phyloP scores from a whole-genome alignment of 768 basidiomycete genomes.

The Podaxis rugospora region DNA sequence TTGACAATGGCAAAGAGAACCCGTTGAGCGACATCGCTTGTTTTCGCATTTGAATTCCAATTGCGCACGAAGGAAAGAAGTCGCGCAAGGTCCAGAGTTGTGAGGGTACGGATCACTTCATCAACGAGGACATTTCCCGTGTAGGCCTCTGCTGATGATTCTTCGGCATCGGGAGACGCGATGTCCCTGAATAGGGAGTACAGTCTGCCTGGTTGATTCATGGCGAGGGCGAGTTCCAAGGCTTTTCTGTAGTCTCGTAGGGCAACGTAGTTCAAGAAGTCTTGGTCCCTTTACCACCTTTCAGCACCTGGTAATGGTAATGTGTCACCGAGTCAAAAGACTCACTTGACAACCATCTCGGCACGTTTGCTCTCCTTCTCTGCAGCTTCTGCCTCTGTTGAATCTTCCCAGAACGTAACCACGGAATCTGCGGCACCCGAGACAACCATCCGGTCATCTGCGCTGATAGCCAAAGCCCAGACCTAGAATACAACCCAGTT shows the following conservation, averaged over 20 bases:
- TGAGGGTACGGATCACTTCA: conserved; percentile 71
- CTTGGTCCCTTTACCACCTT: conserved; percentile 79
- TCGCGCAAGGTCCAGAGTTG: conserved; percentile 69
- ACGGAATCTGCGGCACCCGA: conserved; percentile 96
- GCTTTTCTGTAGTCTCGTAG: conserved; percentile 89
- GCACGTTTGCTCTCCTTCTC: conserved; percentile 73
- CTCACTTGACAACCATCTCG: conserved; percentile 78
- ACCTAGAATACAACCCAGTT: conserved; percentile 47
- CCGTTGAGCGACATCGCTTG: conserved; percentile 78
- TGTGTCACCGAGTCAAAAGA: conserved; percentile 8
- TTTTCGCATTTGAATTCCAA: conserved; percentile 96
- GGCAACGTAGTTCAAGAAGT: conserved; percentile 85
- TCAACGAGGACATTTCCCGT: conserved; percentile 78
- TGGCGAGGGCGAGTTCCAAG: conserved; percentile 85
- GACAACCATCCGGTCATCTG: conserved; percentile 79
- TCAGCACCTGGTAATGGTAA: conserved; percentile 6
- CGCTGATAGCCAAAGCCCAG: conserved; percentile 89
- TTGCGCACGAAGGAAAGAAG: conserved; percentile 79
- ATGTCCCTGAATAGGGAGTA: conserved; percentile 74
- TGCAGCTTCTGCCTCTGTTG: conserved; percentile 76
- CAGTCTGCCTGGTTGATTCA: conserved; percentile 90
- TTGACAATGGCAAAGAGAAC: conserved; percentile 81
- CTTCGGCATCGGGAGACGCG: conserved; percentile 21
- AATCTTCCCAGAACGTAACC: conserved; percentile 95
- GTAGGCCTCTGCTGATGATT: conserved; percentile 30